A percentile compares a stretch with the other conserved stretches of the same genome.
These are phyloP conservation scores for Cryptosporidium viatorum DNA, from an alignment of 169 alveolate species.

Conservation along the genomic window DNA sequence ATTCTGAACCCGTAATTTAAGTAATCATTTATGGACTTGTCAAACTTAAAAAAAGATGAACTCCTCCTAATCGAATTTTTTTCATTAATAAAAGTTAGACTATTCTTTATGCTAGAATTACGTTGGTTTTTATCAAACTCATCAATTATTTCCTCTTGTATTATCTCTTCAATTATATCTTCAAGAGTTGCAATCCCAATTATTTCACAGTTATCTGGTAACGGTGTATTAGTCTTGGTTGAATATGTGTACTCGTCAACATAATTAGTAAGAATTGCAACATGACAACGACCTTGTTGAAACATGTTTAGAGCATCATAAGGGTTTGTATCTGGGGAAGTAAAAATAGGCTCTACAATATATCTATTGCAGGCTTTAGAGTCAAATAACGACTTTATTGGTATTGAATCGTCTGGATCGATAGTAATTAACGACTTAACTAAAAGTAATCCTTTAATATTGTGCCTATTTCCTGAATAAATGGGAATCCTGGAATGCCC, in stretches of 20 bases:
- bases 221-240: conserved; percentile 24
- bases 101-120: background rate
- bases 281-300: conserved; percentile 74
- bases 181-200: conserved; percentile 73
- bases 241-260: conserved; percentile 56
- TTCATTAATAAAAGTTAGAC: background rate
- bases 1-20: background rate
- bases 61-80: background rate
- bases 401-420: conserved; percentile 64
- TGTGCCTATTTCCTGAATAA: conserved; percentile 79
- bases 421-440: conserved; percentile 81
- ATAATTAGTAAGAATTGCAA: conserved; percentile 65
- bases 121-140: conserved; percentile 61
- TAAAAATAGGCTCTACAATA: conserved; percentile 60
- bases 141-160: conserved; percentile 70
- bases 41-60: conserved; percentile 45
- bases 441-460: conserved; percentile 84
- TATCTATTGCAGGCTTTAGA: conserved; percentile 37
- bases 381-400: conserved; percentile 50
- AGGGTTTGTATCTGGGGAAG: conserved; percentile 70
- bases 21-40: conserved; percentile 22
- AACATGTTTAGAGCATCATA: conserved; percentile 63
- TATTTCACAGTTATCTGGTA: conserved; percentile 52
- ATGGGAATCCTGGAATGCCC: conserved; percentile 91
- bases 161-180: conserved; percentile 65